Percentiles rank a stretch among this genome's conserved stretches.
Evolutionary conservation across 2,329 filamentous ascomycete genomes (phyloP).

Genomic region (Alternaria panax): DNA sequence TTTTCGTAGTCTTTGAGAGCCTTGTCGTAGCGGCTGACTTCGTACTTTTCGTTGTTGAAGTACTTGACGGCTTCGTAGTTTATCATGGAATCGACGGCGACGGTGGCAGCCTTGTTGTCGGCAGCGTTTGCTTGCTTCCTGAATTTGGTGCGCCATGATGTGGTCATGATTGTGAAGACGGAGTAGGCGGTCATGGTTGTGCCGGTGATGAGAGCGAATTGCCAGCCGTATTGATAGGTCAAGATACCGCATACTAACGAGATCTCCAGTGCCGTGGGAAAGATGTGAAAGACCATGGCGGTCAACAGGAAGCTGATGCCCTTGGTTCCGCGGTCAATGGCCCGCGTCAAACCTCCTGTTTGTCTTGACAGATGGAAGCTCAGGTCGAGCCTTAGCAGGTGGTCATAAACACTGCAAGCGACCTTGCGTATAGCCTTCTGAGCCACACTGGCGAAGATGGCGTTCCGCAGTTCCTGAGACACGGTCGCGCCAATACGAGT

Average conservation of each 20-base stretch:
- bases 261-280: conserved; percentile 93
- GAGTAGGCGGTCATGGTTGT: conserved; percentile 93
- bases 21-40: conserved; percentile 88
- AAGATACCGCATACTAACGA: conserved; percentile 94
- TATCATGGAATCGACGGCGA: conserved; percentile 95
- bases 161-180: conserved; percentile 96
- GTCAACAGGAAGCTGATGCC: conserved; percentile 97
- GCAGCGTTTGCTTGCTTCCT: conserved; percentile 93
- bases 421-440: conserved; percentile 95
- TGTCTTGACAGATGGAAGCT: conserved; percentile 94
- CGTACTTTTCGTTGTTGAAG: conserved; percentile 98
- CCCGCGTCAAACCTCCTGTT: conserved; percentile 90
- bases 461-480: conserved; percentile 93
- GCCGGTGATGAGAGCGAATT: conserved; percentile 90
- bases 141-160: conserved; percentile 96
- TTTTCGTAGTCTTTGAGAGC: conserved; percentile 87
- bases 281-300: conserved; percentile 97
- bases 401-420: conserved; percentile 89
- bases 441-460: conserved; percentile 94
- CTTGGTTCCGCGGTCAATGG: conserved; percentile 96
- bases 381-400: conserved; percentile 85
- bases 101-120: conserved; percentile 93
- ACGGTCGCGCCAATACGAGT: conserved; percentile 87
- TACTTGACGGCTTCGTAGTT: conserved; percentile 99
- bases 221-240: conserved; percentile 91